Percentiles rank a stretch among this genome's conserved stretches.
These are phyloP conservation scores for Nakazawaea anatomiae DNA, from an alignment of 805 yeast genomes.

Conservation along the genomic window DNA sequence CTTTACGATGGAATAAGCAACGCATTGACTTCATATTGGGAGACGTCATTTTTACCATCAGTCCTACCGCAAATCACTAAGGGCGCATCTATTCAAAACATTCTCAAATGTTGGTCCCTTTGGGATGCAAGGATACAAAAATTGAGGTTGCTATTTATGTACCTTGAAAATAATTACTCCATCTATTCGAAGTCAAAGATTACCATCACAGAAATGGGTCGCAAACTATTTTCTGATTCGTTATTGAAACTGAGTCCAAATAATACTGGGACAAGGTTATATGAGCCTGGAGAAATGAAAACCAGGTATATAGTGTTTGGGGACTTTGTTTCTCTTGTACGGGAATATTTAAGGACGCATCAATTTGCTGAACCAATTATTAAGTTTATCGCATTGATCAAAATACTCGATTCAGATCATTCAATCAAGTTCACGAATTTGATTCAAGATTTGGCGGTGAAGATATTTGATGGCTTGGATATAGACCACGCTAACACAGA, in stretches of 20 bases:
- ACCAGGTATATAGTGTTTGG: conserved; percentile 3
- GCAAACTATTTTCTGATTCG: not conserved
- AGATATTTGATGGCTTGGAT: conserved; percentile 17
- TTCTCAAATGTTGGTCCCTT: not conserved
- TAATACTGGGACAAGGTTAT: not conserved
- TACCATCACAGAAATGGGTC: not conserved
- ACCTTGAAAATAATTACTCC: conserved; percentile 4
- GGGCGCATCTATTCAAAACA: not conserved
- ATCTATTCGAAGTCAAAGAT: conserved; percentile 2
- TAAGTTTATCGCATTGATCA: not conserved
- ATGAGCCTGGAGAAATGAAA: conserved; percentile 7
- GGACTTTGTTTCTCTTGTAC: not conserved
- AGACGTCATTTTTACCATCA: not conserved
- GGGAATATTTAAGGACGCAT: not conserved
- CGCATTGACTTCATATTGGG: not conserved
- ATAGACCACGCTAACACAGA: not conserved
- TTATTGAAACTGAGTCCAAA: not conserved
- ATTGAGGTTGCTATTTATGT: conserved; percentile 2
- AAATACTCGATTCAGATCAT: conserved; percentile 15
- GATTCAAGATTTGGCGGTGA: conserved; percentile 12
- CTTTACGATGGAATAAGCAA: not conserved
- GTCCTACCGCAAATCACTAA: not conserved
- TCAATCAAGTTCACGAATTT: conserved; percentile 13
- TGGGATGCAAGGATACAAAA: conserved; percentile 1
- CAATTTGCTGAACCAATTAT: not conserved